Percentiles rank a stretch among this genome's conserved stretches.
phyloP scores from a whole-genome alignment of 2,329 filamentous ascomycete species.

The Exserohilum rostratum region DNA sequence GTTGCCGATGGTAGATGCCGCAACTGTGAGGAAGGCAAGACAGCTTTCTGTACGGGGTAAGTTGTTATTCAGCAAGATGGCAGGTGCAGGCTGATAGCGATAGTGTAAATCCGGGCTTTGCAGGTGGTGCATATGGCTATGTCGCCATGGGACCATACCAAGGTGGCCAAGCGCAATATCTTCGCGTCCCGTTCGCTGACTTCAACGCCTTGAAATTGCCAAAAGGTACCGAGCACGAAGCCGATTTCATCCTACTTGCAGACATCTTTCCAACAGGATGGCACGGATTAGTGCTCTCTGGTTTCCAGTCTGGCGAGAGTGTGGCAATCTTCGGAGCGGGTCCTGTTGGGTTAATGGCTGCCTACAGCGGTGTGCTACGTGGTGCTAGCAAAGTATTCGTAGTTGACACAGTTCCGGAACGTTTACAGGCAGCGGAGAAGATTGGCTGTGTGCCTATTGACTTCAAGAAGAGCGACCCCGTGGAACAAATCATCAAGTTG shows the following conservation, averaged over 20 bases:
- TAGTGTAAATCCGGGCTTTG: conserved; percentile 63
- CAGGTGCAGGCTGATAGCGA: conserved; percentile 2
- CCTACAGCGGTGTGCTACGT: conserved; percentile 66
- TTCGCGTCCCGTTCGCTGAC: conserved; percentile 70
- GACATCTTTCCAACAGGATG: conserved; percentile 61
- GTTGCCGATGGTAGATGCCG: conserved; percentile 56
- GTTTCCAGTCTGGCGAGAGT: conserved; percentile 66
- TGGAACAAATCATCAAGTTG: conserved; percentile 64
- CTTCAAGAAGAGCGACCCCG: conserved; percentile 64
- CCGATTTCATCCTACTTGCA: conserved; percentile 62
- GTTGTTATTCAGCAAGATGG: background rate
- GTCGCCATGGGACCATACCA: conserved; percentile 65
- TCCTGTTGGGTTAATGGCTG: conserved; percentile 70
- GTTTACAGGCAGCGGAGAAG: conserved; percentile 64
- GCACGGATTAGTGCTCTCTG: conserved; percentile 63
- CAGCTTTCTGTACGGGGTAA: conserved; percentile 67
- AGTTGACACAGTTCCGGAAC: conserved; percentile 67
- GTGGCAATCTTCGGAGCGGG: conserved; percentile 68
- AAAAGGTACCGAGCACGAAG: conserved; percentile 64
- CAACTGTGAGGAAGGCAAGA: conserved; percentile 69
- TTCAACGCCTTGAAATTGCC: conserved; percentile 70
- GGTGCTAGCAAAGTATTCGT: conserved; percentile 67
- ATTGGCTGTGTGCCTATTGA: conserved; percentile 68
- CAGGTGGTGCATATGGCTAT: conserved; percentile 66
- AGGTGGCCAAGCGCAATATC: conserved; percentile 67